phyloP scores from a whole-genome alignment of 495 filamentous ascomycete genomes.

The Rusavskia elegans region DNA sequence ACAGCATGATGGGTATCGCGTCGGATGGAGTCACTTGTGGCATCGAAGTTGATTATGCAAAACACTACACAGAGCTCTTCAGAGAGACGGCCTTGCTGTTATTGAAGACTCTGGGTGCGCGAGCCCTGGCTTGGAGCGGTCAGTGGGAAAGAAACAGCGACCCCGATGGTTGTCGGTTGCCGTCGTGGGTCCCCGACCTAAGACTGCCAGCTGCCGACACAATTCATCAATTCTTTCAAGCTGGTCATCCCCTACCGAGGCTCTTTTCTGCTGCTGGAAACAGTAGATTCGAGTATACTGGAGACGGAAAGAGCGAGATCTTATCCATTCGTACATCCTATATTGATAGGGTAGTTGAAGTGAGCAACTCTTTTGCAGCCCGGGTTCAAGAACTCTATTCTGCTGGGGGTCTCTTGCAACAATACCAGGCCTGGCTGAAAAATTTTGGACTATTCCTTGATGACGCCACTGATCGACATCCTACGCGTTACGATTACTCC shows the following conservation, averaged over 20 bases:
- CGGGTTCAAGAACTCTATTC: not conserved
- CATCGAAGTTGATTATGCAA: not conserved
- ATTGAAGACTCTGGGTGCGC: not conserved
- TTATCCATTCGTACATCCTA: not conserved
- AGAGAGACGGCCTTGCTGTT: not conserved
- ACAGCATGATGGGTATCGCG: not conserved
- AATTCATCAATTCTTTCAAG: not conserved
- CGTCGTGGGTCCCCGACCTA: not conserved
- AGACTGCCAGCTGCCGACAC: not conserved
- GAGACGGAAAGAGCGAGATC: not conserved
- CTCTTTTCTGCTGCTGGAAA: not conserved
- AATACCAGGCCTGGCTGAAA: not conserved
- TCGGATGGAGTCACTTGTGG: not conserved
- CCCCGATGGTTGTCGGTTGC: not conserved
- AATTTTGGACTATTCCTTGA: not conserved
- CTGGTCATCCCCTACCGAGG: not conserved
- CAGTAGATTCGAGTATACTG: not conserved
- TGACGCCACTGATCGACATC: not conserved
- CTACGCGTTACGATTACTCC: not conserved
- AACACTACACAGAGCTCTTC: not conserved
- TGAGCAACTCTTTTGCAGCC: not conserved
- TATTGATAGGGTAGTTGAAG: not conserved
- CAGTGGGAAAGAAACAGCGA: not conserved
- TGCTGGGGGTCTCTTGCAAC: not conserved
- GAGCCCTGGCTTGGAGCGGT: not conserved